Base-by-base conservation (phyloP, 2,329 filamentous ascomycete genomes). In the Fusarium guadeloupense region DNA sequence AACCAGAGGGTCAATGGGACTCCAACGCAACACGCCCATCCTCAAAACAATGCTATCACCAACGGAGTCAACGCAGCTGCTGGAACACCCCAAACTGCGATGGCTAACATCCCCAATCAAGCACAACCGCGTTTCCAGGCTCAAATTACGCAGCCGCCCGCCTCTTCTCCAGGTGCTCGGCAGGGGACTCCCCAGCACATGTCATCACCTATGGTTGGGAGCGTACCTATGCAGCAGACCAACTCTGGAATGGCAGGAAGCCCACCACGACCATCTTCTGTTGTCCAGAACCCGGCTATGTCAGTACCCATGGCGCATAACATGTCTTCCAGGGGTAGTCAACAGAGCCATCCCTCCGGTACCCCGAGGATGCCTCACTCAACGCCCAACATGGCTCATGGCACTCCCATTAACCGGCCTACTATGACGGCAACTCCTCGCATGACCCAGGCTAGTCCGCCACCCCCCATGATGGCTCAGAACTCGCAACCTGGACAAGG, bases 191-290 rank as follows among this genome's bases (percentile, higher is more conserved):
- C 87, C 12, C 85, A 87, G 51, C 85, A 83, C 52, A 83, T 85
- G 77, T 89, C 87, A 6, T 89, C 87, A 2, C 87, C 87, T 9
- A 87, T 85, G 80, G 82, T 86, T n/a, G 80, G 80, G 37, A 82
- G 82, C 30, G 83, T 84, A 21, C 77, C 85, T 1, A 89, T 90
- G 87, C 85, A 88, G 59, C 81, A 83, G 30, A 86, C 85, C 23
- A 85, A 83, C 42, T 90, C 89, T 2, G 88, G 83, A 66, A 88
- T 90, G 81, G 87, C 86, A 17, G 85, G 81, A 45, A 91, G 88
- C 68, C 89, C 89, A 21, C 80, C 86, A 16, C 81, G 89, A 38
- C 87, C 89, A 14, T 78, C 87, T 1, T 91, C 89, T 14, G 86
- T 87, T 6, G 85, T 86, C 4, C 87, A 88, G 59, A 84, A 81